phyloP scores from a whole-genome alignment of 1,284 basidiomycete genomes.

The Leccinum pachyderme region DNA sequence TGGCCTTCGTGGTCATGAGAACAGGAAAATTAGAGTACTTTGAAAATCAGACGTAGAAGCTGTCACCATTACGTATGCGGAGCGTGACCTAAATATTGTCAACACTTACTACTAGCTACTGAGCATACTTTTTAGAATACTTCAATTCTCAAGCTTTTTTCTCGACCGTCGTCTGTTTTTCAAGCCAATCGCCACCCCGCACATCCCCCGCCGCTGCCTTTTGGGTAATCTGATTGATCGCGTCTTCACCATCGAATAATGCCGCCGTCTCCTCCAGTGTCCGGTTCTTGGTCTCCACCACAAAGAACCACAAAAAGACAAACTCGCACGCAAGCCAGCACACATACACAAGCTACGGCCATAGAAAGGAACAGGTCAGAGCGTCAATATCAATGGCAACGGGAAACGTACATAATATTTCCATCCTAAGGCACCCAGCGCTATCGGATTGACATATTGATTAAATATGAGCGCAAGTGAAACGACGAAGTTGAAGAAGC shows the following conservation, averaged over 20 bases:
- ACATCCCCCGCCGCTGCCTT: constrained; percentile 22
- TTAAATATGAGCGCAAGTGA: constrained; percentile 73
- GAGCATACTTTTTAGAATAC: too few relatives aligned
- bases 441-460: constrained; percentile 83
- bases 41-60: too few relatives aligned
- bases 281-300: constrained; percentile 70
- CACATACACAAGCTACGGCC: constrained; percentile 58
- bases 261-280: constrained; percentile 75
- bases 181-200: constrained; percentile 9
- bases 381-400: not conserved
- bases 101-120: too few relatives aligned
- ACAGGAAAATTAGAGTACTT: not conserved
- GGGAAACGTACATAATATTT: constrained; percentile 51
- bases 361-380: not conserved
- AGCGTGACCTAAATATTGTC: too few relatives aligned
- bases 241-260: constrained; percentile 66
- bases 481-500: constrained; percentile 67
- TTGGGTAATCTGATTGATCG: constrained; percentile 41
- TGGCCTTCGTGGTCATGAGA: constrained; percentile 35
- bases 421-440: constrained; percentile 58
- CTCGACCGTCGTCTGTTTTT: constrained; percentile 29
- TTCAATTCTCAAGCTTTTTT: constrained; percentile 3
- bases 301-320: constrained; percentile 61
- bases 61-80: too few relatives aligned
- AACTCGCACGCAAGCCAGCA: constrained; percentile 67